These are phyloP conservation scores for Penicillium diatomitis DNA, from an alignment of 495 filamentous ascomycete species.

Conservation along the genomic window DNA sequence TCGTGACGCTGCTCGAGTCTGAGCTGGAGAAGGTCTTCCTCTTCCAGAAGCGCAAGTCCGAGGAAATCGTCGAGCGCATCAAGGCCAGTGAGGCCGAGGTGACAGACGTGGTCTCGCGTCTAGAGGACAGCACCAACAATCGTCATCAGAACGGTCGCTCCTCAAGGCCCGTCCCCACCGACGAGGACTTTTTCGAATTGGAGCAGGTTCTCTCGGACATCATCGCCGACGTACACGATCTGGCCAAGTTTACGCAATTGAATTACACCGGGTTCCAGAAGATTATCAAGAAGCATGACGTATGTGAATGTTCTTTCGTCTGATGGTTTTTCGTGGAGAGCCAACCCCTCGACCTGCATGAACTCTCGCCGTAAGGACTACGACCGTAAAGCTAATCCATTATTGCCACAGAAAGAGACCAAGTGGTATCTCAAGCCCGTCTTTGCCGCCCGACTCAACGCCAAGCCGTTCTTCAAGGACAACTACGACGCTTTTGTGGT, in stretches of 20 bases:
- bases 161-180: constrained; percentile 40
- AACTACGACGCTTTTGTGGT: constrained; percentile 97
- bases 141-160: constrained; percentile 16
- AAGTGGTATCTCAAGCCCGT: constrained; percentile 88
- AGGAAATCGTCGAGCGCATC: constrained; percentile 87
- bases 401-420: constrained; percentile 68
- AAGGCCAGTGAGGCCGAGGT: constrained; percentile 81
- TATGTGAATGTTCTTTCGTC: constrained; percentile 33
- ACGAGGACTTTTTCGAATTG: constrained; percentile 88
- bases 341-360: background rate
- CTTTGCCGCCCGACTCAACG: constrained; percentile 85
- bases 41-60: constrained; percentile 91
- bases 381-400: constrained; percentile 6
- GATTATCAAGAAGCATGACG: constrained; percentile 99
- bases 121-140: constrained; percentile 35
- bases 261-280: constrained; percentile 99
- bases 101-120: constrained; percentile 66
- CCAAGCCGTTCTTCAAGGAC: constrained; percentile 95
- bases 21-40: constrained; percentile 96
- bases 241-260: constrained; percentile 96
- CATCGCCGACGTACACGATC: constrained; percentile 96
- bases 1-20: constrained; percentile 75
- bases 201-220: constrained; percentile 96
- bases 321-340: background rate
- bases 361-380: no score